Conservation (phyloP, 257 asterid genomes). For the Linaria vulgaris region DNA sequence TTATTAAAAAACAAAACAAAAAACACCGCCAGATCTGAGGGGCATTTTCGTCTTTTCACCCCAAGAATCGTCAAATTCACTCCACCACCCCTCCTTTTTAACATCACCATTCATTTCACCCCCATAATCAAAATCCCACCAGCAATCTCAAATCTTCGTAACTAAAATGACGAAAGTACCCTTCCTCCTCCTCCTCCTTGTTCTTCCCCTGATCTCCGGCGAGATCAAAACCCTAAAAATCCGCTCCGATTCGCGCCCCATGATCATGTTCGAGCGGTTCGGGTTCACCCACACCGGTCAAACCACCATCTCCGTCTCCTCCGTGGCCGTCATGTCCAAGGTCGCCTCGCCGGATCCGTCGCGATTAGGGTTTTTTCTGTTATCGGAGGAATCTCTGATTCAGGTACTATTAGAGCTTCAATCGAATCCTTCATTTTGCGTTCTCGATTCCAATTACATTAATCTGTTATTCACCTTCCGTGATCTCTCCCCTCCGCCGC, state of each 20-base stretch:
- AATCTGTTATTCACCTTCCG: constrained; percentile 64
- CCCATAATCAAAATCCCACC: too few relatives aligned
- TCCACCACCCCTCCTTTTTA: too few relatives aligned
- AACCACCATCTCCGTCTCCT: constrained; percentile 60
- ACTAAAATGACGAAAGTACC: constrained; percentile 64
- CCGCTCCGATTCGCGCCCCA: constrained; percentile 64
- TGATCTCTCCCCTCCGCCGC: constrained; percentile 84
- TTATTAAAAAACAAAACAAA: too few relatives aligned
- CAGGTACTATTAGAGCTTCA: constrained; percentile 83
- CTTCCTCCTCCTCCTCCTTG: constrained; percentile 39
- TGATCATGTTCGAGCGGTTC: constrained; percentile 91
- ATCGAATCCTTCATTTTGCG: constrained; percentile 71
- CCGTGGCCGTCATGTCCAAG: constrained; percentile 65
- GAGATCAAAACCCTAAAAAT: constrained; percentile 81
- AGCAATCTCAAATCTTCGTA: too few relatives aligned
- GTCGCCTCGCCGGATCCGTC: constrained; percentile 60
- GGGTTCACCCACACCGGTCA: constrained; percentile 97
- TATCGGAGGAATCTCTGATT: constrained; percentile 76
- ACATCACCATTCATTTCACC: too few relatives aligned
- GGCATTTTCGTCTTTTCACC: too few relatives aligned
- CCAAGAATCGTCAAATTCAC: too few relatives aligned
- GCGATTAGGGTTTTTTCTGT: constrained; percentile 78
- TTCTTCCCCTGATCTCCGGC: constrained; percentile 50
- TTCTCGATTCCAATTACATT: constrained; percentile 74
- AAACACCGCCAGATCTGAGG: too few relatives aligned